Conservation (phyloP, 192 early-diverging fungal species). For the Allomyces macrogynus region DNA sequence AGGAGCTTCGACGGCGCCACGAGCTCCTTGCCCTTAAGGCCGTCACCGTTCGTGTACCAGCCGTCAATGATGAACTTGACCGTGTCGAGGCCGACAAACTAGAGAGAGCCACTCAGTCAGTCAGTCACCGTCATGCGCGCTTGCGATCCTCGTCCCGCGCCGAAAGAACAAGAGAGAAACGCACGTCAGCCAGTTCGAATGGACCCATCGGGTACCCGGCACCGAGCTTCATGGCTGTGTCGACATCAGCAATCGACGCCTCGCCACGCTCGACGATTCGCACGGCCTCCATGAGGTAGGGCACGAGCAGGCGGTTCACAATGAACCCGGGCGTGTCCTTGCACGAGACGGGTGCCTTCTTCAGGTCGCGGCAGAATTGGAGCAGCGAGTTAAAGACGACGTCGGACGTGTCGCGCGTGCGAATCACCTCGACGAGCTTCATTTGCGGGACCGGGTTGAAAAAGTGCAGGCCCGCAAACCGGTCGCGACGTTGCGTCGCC, state of each 20-base stretch:
- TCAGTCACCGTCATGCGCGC: slow-evolving; percentile 1
- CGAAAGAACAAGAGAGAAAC: slow-evolving; percentile 6
- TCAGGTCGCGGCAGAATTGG: slow-evolving; percentile 48
- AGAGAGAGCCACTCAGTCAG: neutral
- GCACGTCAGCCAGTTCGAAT: slow-evolving; percentile 54
- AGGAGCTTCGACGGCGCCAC: slow-evolving; percentile 49
- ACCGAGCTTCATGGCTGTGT: slow-evolving; percentile 92
- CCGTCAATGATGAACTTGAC: slow-evolving; percentile 89
- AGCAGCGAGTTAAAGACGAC: slow-evolving; percentile 40
- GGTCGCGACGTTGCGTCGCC: slow-evolving; percentile 24
- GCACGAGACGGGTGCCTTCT: slow-evolving; percentile 78
- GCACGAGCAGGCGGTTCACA: slow-evolving; percentile 87
- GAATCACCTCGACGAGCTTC: slow-evolving; percentile 90
- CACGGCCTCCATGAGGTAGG: slow-evolving; percentile 90
- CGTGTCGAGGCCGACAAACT: slow-evolving; percentile 89
- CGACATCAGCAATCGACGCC: slow-evolving; percentile 64
- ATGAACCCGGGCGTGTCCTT: slow-evolving; percentile 96
- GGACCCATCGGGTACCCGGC: slow-evolving; percentile 95
- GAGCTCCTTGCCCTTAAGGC: slow-evolving; percentile 48
- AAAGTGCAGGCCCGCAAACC: slow-evolving; percentile 80
- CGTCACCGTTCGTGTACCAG: slow-evolving; percentile 65
- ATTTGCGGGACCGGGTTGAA: slow-evolving; percentile 99
- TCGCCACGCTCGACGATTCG: slow-evolving; percentile 79
- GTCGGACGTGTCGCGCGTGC: slow-evolving; percentile 37
- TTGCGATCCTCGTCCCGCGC: neutral